Evolutionary conservation across 2,329 filamentous ascomycete genomes (phyloP), one percentile per base, ranked within the genome.

Genomic region (Zelopaecilomyces penicillatus): DNA sequence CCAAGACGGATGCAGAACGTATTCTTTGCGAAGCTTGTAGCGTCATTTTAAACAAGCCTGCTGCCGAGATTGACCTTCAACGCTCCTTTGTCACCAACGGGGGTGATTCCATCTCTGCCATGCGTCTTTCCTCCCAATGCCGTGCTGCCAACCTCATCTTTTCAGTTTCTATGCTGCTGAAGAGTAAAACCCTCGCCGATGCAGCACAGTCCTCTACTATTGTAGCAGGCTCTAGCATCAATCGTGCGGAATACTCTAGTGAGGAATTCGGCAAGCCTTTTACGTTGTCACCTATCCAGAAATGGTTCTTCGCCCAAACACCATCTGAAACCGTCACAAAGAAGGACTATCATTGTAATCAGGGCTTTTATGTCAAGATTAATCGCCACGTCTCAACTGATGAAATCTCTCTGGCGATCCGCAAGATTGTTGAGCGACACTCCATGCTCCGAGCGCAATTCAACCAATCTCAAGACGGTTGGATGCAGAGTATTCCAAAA

Each of bases 51-150:
- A 34, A 34, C 32, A 34, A 34, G 32, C 12, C 32, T 9, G 9
- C 32, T 9, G 12, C 9, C 3, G 9, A 34, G 32, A 34, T 34
- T 34, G 9, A 9, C 32, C 32, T 34, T 9, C 12, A 9, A 0
- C 53, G 50, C 5, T 59, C 60, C 33, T 70, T 70, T 49, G 52
- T 69, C 26, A 54, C 55, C 11, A 52, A 68, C 2, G 67, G 68
- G 1, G 68, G 68, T 5, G 67, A 71, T 42, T 70, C 67, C 4
- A 67, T 70, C 33, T 58, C 56, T 0, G 65, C 67, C 3, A 70
- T 70, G 62, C 57, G 61, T 34, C 32, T 34, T 9, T 9, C 32
- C 12, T 34, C 32, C 8, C 32, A 34, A 12, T 9, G 9, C 32
- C 32, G 32, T 3, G 32, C 8, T 9, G 32, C 8, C 9, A 12